These are phyloP conservation scores for Aspergillus sp. DNA, from an alignment of 2,329 filamentous ascomycete species.

Conservation along the genomic window DNA sequence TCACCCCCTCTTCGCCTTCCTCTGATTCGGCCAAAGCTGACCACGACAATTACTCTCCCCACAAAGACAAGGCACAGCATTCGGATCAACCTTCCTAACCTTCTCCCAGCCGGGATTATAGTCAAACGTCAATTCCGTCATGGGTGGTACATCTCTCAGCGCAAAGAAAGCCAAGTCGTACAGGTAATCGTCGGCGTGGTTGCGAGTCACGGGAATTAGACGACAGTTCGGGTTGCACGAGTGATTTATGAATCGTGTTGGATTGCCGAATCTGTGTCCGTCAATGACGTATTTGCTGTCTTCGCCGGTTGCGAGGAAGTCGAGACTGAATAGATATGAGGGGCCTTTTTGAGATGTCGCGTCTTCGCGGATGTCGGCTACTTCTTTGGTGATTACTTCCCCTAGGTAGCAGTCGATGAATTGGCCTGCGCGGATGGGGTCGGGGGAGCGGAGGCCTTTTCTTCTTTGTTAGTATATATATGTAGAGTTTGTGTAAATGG, in stretches of 20 bases:
- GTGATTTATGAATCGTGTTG: constrained; percentile 52
- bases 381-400: constrained; percentile 43
- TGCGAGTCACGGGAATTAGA: constrained; percentile 45
- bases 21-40: constrained; percentile 45
- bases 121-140: constrained; percentile 51
- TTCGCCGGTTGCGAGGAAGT: constrained; percentile 37
- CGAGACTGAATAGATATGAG: constrained; percentile 48
- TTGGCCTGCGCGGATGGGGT: constrained; percentile 43
- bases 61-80: constrained; percentile 46
- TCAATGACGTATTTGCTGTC: constrained; percentile 44
- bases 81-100: constrained; percentile 34
- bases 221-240: constrained; percentile 51
- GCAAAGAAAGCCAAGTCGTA: constrained; percentile 53
- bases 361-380: constrained; percentile 42
- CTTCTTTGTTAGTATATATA: constrained; percentile 9
- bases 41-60: constrained; percentile 47
- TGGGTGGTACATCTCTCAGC: constrained; percentile 41
- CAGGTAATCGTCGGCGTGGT: constrained; percentile 42
- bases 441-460: constrained; percentile 42
- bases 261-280: constrained; percentile 43
- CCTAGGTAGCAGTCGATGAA: constrained; percentile 51
- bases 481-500: background rate
- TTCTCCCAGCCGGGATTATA: constrained; percentile 42
- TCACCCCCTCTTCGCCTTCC: constrained; percentile 32
- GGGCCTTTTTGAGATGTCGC: constrained; percentile 27